Evolutionary conservation across 306 rosid species (phyloP), one percentile per base, ranked within the genome.

Genomic region (barrel medic (Medicago truncatula)): DNA sequence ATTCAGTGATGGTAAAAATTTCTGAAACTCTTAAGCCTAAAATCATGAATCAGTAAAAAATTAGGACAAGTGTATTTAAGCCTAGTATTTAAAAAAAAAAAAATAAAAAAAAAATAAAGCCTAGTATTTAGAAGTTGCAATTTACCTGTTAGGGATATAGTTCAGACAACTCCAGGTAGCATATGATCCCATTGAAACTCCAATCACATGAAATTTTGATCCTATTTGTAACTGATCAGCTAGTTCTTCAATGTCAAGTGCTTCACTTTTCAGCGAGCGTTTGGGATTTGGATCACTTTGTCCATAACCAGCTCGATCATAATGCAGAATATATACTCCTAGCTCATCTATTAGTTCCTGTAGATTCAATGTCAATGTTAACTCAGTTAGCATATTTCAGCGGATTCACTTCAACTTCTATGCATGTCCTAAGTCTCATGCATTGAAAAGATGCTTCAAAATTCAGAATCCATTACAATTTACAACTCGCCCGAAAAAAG

Each of bases 231-330:
- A 78, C 68, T 87, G 90, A 77, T 94, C 95, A 41, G 96, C 98
- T 56, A 94, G 88, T 79, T 90, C 92, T 85, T 94, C 87, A 38
- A 94, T 88, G 78, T 94, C 98, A 70, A 71, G 85, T 50, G 96
- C 96, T 84, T 94, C 98, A 73, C 88, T 86, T 85, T 90, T 82
- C 68, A 88, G 78, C 1, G 96, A 81, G 13, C 89, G 89, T 67
- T 84, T 88, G 54, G 93, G 93, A 71, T 91, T 88, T 39, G 96
- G 95, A 87, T 91, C 98, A 79, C 98, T 94, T 41, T 90, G 94
- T 73, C 98, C 98, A 73, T 94, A 94, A 9, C 98, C 98, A 23
- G 98, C 96, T 9, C 97, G 82, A 54, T 94, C 98, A 75, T 83
- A 90, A 38, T 85, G 87, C 84, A 94, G 82, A 86, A 90, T 83